Evolutionary conservation across 192 early-diverging fungal genomes (phyloP).

Genomic region (Entophlyctis luteolus): DNA sequence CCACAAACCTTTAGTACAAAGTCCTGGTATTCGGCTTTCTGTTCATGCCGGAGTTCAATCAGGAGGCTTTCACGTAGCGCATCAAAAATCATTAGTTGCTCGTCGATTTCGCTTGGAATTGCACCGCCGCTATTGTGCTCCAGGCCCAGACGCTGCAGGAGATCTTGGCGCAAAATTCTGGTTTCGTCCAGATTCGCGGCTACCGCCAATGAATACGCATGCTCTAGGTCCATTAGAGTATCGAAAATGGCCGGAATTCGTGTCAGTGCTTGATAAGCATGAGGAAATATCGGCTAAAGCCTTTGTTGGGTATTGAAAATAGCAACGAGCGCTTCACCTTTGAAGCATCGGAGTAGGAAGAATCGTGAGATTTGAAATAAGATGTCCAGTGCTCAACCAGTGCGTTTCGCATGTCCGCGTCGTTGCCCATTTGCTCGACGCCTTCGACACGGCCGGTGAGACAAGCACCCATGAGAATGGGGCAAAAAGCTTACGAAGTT

Average conservation of each 20-base stretch:
- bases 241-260: constrained; percentile 23
- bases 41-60: constrained; percentile 10
- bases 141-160: neutral
- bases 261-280: constrained; percentile 21
- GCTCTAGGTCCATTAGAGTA: constrained; percentile 33
- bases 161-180: neutral
- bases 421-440: too few species aligned
- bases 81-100: constrained; percentile 29
- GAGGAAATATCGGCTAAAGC: constrained; percentile 31
- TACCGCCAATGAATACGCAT: constrained; percentile 24
- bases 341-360: neutral
- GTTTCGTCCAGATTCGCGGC: constrained; percentile 1
- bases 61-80: constrained; percentile 31
- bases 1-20: constrained; percentile 34
- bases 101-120: neutral
- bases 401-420: too few species aligned
- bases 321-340: neutral
- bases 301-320: neutral
- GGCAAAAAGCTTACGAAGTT: too few species aligned
- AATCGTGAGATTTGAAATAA: neutral
- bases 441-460: too few species aligned
- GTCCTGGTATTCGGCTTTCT: constrained; percentile 31
- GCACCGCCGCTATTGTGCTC: neutral
- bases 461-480: too few species aligned
- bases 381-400: too few species aligned